Evolutionary conservation across 2,329 filamentous ascomycete genomes (phyloP).

Genomic region (Fusarium odoratissimum): DNA sequence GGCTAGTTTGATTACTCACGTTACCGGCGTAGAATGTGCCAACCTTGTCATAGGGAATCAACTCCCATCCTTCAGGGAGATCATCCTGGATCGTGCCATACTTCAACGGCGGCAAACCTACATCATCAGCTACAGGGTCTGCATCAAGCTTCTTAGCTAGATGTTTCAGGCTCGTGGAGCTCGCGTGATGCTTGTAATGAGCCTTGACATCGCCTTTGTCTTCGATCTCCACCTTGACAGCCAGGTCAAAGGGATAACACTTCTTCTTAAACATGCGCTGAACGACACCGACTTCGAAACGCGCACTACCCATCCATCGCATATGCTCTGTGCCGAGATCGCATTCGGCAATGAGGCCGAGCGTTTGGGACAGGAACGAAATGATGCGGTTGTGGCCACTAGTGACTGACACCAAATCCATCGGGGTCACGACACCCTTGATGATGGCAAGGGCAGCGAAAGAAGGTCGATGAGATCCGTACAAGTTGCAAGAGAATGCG

Average conservation of each 20-base stretch:
- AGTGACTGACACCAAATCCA: slow-evolving; percentile 90
- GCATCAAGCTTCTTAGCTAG: slow-evolving; percentile 45
- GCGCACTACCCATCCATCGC: slow-evolving; percentile 88
- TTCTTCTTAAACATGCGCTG: slow-evolving; percentile 79
- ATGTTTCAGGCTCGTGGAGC: slow-evolving; percentile 44
- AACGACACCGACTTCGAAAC: slow-evolving; percentile 90
- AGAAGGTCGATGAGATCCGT: slow-evolving; percentile 80
- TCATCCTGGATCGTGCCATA: slow-evolving; percentile 85
- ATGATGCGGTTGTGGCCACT: slow-evolving; percentile 80
- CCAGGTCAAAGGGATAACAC: slow-evolving; percentile 89
- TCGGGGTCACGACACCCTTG: slow-evolving; percentile 84
- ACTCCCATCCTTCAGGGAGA: slow-evolving; percentile 81
- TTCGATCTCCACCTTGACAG: slow-evolving; percentile 83
- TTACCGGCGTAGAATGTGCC: slow-evolving; percentile 97
- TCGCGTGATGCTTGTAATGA: slow-evolving; percentile 71
- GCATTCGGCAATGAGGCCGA: slow-evolving; percentile 89
- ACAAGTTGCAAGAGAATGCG: slow-evolving; percentile 89
- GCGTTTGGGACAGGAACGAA: slow-evolving; percentile 90
- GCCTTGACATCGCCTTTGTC: slow-evolving; percentile 80
- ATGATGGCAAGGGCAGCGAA: slow-evolving; percentile 84
- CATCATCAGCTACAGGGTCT: slow-evolving; percentile 45
- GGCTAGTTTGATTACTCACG: slow-evolving; percentile 56
- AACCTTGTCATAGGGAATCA: slow-evolving; percentile 78
- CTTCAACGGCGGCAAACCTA: slow-evolving; percentile 76
- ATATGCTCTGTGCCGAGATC: slow-evolving; percentile 92